A percentile compares a stretch with the other conserved stretches of the same genome.
phyloP scores from a whole-genome alignment of 2,329 filamentous ascomycete species.

The Aspergillus sp. region DNA sequence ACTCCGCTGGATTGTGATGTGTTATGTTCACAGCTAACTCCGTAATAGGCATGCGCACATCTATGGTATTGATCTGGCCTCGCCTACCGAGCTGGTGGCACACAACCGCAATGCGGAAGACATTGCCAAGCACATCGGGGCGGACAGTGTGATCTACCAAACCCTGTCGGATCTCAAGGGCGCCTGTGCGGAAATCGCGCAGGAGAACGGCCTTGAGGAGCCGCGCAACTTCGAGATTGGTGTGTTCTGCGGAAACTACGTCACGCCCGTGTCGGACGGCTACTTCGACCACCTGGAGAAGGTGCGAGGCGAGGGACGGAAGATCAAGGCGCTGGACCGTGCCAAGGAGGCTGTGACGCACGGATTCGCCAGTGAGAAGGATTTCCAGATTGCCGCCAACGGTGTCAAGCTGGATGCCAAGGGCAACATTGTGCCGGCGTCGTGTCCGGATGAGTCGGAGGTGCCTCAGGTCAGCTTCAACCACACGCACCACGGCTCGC shows the following conservation, averaged over 20 bases:
- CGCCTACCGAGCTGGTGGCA: slow-evolving; percentile 67
- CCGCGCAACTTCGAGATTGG: slow-evolving; percentile 76
- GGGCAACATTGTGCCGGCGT: slow-evolving; percentile 56
- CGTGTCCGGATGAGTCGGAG: slow-evolving; percentile 18
- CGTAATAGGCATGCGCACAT: slow-evolving; percentile 68
- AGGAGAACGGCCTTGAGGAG: slow-evolving; percentile 52
- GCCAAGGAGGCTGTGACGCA: slow-evolving; percentile 64
- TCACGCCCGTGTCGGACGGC: slow-evolving; percentile 71
- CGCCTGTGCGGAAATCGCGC: slow-evolving; percentile 69
- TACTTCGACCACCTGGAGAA: slow-evolving; percentile 81
- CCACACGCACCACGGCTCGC: slow-evolving; percentile 11
- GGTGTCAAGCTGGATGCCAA: slow-evolving; percentile 57
- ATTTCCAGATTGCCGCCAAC: slow-evolving; percentile 62
- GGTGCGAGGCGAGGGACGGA: slow-evolving; percentile 67
- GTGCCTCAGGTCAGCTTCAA: slow-evolving; percentile 22
- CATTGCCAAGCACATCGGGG: slow-evolving; percentile 67
- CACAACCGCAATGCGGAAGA: slow-evolving; percentile 61
- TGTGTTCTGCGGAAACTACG: slow-evolving; percentile 85
- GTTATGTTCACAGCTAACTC: slow-evolving; percentile 6
- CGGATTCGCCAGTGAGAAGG: slow-evolving; percentile 58
- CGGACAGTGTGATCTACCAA: slow-evolving; percentile 75
- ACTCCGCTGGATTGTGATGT: background rate
- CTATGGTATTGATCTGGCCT: slow-evolving; percentile 75
- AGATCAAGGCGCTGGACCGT: slow-evolving; percentile 63
- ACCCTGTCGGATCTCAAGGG: slow-evolving; percentile 74